These are phyloP conservation scores for Phytophthora ramorum DNA, from an alignment of 352 stramenopile genomes.

Conservation along the genomic window DNA sequence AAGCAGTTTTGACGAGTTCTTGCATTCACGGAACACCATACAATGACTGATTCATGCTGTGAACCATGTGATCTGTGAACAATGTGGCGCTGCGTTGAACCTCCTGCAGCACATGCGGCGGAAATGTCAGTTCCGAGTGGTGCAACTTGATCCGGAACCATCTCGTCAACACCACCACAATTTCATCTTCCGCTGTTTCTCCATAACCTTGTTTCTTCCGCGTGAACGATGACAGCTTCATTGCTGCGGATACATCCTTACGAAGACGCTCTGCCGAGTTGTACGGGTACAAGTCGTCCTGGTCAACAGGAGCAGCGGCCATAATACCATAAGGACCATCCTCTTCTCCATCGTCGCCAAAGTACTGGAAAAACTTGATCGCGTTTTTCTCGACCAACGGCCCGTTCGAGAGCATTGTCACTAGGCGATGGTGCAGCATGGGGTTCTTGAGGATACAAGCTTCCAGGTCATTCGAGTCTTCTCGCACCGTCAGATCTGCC, in stretches of 20 bases:
- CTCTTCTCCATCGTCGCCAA: constrained; percentile 9
- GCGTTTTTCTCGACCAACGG: constrained; percentile 46
- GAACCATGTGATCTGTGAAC: constrained; percentile 37
- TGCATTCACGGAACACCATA: constrained; percentile 14
- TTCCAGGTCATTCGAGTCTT: constrained; percentile 44
- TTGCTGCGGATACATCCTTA: constrained; percentile 32
- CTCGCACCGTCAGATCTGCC: constrained; percentile 45
- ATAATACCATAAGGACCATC: too few relatives aligned
- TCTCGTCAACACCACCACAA: constrained; percentile 35
- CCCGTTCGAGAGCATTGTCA: constrained; percentile 30
- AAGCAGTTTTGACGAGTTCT: constrained; percentile 22
- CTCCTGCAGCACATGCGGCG: constrained; percentile 23
- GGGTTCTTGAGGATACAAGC: constrained; percentile 8
- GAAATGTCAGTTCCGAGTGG: constrained; percentile 17
- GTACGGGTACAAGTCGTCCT: constrained; percentile 43
- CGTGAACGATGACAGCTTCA: constrained; percentile 34
- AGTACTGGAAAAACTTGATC: constrained; percentile 39
- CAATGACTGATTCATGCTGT: constrained; percentile 40
- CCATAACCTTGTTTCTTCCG: constrained; percentile 6
- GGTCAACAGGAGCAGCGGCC: constrained; percentile 32
- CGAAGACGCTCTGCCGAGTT: constrained; percentile 28
- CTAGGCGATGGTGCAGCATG: constrained; percentile 41
- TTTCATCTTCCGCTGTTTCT: constrained; percentile 9
- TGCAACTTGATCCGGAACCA: constrained; percentile 36
- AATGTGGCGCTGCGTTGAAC: constrained; percentile 19